Base-by-base conservation (phyloP, 2,329 filamentous ascomycete genomes). In the Xylaria polymorpha region DNA sequence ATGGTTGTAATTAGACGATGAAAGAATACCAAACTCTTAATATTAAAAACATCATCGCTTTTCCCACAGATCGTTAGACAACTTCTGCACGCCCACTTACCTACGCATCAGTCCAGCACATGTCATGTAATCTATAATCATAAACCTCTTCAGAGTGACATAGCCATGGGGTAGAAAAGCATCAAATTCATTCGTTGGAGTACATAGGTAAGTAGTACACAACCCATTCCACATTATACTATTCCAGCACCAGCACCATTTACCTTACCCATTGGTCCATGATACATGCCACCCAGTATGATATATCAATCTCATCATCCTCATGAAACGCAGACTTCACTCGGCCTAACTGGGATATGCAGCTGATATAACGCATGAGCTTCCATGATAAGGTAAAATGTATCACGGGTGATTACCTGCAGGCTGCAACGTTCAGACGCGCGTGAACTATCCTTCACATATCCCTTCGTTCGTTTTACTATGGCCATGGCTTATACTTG, bases 351-450 rank as follows among this genome's bases (percentile, higher is more conserved):
- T 60, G 61, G 60, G 46, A 67, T 64, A 62, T 51, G 63, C 10
- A 69, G 69, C 69, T 71, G 69, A 66, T 66, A 67, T 57, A 59
- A 67, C 46, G 41, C 39, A 77, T 77, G 73, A 77, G 76, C 76
- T 67, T 69, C 64, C 55, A 56, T 70, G 72, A 63, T 69, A 67
- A 72, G 68, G 64, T 58, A 39, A 69, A 68, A 69, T 71, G 71
- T 69, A 69, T 70, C 37, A 63, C 71, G 75, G 75, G 72, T 73
- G 68, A 63, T 77, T 77, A 77, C 76, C 74, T 77, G 50, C 25
- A 53, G 50, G 25, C 50, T 10, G 67, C 68, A 70, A 59, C 67
- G 62, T 65, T 68, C 59, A 37, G 46, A 64, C 58, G 51, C 15
- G 32, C 61, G 56, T 48, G 44, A 61, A 63, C 43, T 37, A 48